Evolutionary conservation across 441 rosid genomes (phyloP).

Genomic region (Jatropha multifida): DNA sequence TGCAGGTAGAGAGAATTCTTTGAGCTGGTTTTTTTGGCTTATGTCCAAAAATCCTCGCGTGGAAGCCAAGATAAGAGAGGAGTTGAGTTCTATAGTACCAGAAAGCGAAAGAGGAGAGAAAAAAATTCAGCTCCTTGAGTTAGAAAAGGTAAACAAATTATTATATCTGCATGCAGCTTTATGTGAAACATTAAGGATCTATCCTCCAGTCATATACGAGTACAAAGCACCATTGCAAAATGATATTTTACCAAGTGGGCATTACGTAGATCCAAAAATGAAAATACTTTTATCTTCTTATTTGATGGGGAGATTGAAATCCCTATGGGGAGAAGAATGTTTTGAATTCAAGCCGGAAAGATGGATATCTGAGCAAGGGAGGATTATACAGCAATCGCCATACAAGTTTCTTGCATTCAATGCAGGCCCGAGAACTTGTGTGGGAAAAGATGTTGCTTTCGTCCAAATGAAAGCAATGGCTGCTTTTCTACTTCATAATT

Average conservation of each 20-base stretch:
- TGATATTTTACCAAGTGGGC: conserved; percentile 26
- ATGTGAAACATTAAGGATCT: conserved; percentile 24
- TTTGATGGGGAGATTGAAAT: conserved; percentile 2
- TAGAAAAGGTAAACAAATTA: background rate
- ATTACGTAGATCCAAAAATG: background rate
- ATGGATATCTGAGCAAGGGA: conserved; percentile 10
- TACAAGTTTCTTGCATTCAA: conserved; percentile 11
- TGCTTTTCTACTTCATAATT: background rate
- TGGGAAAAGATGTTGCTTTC: conserved; percentile 15
- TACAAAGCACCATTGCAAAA: background rate
- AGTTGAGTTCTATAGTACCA: background rate
- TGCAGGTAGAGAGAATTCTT: background rate
- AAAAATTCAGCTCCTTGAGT: background rate
- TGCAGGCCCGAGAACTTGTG: conserved; percentile 20
- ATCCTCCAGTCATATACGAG: conserved; percentile 17
- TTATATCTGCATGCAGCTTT: conserved; percentile 20
- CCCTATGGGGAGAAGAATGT: conserved; percentile 17
- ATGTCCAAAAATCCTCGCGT: background rate
- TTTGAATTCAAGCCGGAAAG: conserved; percentile 15
- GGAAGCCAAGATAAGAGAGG: conserved; percentile 2
- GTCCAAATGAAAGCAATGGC: background rate
- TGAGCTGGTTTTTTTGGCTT: conserved; percentile 11
- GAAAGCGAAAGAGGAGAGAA: background rate
- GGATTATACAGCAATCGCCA: background rate
- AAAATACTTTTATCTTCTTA: background rate